Evolutionary conservation across 768 basidiomycete genomes (phyloP), one percentile per base, ranked within the genome.

Genomic region (Tricholomella constricta): DNA sequence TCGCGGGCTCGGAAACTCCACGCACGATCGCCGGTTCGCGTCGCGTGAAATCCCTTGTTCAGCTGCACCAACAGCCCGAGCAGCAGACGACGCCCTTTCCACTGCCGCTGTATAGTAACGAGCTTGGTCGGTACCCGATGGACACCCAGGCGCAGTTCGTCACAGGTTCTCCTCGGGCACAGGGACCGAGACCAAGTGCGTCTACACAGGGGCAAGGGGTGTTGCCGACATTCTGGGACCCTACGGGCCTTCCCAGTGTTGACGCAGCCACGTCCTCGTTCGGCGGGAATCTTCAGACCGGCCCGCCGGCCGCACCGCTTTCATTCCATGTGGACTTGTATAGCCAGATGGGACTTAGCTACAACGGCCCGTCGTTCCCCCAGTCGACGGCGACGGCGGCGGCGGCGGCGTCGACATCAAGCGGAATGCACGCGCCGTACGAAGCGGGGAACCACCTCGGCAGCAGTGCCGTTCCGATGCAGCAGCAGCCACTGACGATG

Each of bases 101-200:
- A 2, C 68, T 86, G 4, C 85, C 85, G 0, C 67, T 84, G n/a
- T 82, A 85, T 61, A 84, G 78, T 63, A 74, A 81, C 41, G 85
- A 86, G 36, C 69, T 86, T 2, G 84, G 80, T 0, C 67, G 79
- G 4, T 58, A 86, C 0, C 85, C 85, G 1, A 48, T 75, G 7
- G 71, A 74, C 51, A 67, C 69, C 0, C 68, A 71, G 19, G 12
- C 36, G 20, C 45, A 45, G 43, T 31, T 34, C 15, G 2, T 11
- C 20, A n/a, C n/a, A n/a, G n/a, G n/a, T n/a, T n/a, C 17, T 14
- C 25, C 4, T 19, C 27, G 10, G 17, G 7, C 19, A 34, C 15
- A 27, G 6, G 10, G 3, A 14, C 23, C 40, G 31, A 32, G 9
- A 20, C 44, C 46, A n/a, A 3, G 15, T 2, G 10, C 31, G 22